phyloP scores from a whole-genome alignment of 2,329 filamentous ascomycete species.

The Claviceps maximensis region DNA sequence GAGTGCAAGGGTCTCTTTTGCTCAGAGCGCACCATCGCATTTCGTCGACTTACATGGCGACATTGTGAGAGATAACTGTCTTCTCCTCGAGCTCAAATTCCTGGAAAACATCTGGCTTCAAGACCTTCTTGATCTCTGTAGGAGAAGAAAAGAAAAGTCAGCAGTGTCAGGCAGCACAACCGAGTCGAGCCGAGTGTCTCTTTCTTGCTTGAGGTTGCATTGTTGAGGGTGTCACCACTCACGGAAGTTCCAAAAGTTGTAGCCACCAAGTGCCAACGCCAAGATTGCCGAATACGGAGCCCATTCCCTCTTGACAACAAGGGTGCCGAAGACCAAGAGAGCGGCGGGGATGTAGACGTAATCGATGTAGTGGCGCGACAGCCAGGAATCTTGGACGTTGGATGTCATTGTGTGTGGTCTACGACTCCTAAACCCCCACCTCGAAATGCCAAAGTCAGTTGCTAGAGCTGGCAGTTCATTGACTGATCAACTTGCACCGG shows the following conservation, averaged over 20 bases:
- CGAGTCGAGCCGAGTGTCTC: background rate
- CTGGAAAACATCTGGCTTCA: slow-evolving; percentile 81
- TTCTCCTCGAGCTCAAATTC: slow-evolving; percentile 90
- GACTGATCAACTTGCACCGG: background rate
- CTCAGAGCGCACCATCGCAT: background rate
- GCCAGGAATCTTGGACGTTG: slow-evolving; percentile 15
- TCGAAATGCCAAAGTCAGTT: background rate
- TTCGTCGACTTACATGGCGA: slow-evolving; percentile 64
- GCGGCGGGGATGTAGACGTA: slow-evolving; percentile 75
- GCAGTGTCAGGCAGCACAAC: slow-evolving; percentile 6
- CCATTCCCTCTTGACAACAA: slow-evolving; percentile 70
- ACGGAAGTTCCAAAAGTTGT: slow-evolving; percentile 62
- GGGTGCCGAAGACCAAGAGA: slow-evolving; percentile 61
- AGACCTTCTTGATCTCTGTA: slow-evolving; percentile 62
- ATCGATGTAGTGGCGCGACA: slow-evolving; percentile 55
- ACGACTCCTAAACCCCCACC: background rate
- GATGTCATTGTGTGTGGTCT: slow-evolving; percentile 13
- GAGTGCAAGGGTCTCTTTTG: background rate
- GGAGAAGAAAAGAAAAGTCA: background rate
- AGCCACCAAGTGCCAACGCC: slow-evolving; percentile 51
- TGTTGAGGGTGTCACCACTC: slow-evolving; percentile 24
- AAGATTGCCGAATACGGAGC: slow-evolving; percentile 55
- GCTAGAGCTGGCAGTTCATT: background rate
- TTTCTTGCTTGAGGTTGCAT: background rate
- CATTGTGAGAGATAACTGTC: slow-evolving; percentile 93